Evolutionary conservation across 805 yeast genomes (phyloP).

Genomic region (Kluyveromyces dobzhanskii): DNA sequence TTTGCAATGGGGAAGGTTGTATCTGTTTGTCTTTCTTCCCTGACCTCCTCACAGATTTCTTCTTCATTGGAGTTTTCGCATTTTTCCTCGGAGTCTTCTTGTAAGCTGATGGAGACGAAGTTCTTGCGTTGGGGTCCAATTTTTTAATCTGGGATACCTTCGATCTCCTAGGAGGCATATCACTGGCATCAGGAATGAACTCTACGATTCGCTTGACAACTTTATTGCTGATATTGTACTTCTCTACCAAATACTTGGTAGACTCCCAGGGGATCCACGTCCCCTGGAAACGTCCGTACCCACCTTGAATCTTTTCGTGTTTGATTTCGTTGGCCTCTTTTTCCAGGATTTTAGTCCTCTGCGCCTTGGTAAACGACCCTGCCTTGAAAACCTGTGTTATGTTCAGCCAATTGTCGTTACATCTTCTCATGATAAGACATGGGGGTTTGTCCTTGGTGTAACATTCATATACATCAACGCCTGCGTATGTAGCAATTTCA

Average conservation of each 20-base stretch:
- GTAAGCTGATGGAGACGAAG: conserved; percentile 28
- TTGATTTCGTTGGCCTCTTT: conserved; percentile 61
- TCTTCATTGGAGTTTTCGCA: conserved; percentile 8
- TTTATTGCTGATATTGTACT: conserved; percentile 42
- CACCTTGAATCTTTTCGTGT: conserved; percentile 80
- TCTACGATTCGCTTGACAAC: conserved; percentile 44
- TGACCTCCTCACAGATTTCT: conserved; percentile 4
- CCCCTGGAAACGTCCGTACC: conserved; percentile 79
- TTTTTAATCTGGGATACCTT: conserved; percentile 29
- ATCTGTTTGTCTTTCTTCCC: conserved; percentile 10
- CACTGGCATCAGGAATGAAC: conserved; percentile 41
- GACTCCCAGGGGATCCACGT: conserved; percentile 73
- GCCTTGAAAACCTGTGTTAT: conserved; percentile 76
- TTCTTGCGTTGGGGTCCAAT: conserved; percentile 24
- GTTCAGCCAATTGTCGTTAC: conserved; percentile 88
- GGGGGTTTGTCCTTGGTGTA: conserved; percentile 44
- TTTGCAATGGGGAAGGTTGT: conserved; percentile 28
- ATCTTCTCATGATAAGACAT: conserved; percentile 62
- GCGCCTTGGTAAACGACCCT: conserved; percentile 71
- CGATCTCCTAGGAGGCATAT: conserved; percentile 36
- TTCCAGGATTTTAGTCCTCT: conserved; percentile 67
- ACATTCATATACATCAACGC: conserved; percentile 50
- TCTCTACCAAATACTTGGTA: conserved; percentile 50
- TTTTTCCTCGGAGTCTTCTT: conserved; percentile 27
- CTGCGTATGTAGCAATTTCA: conserved; percentile 40